Base-by-base conservation (phyloP, 78 protist species). In the Chrysochromulina parva region DNA sequence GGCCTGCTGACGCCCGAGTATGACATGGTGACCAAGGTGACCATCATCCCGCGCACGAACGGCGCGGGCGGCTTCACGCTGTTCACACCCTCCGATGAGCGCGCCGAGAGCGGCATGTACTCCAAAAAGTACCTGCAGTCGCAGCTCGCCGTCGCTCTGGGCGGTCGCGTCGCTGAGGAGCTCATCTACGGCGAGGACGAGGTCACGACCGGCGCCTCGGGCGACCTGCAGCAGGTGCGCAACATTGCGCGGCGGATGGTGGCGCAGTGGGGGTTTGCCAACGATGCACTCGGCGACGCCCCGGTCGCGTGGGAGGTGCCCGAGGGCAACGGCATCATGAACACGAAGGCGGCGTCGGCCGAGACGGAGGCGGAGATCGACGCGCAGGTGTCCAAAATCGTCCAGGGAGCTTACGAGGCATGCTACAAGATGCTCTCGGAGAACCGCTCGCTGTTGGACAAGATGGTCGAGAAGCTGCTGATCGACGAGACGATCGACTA, bases 31-130 rank as follows among this genome's bases (percentile, higher is more conserved):
- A 59, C 96, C 52, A 98, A 98, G 94, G 98, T 48, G 89, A 85
- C 57, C 13, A 38, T 78, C 47, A 22, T 78, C 28, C 86, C 86
- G 65, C 86, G 86, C 86, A 50, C 86, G 10, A 78, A 78, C 86
- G 86, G 86, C 62, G 98, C 97, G 1, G 96, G 97, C 0, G 99
- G 99, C 54, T 96, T 94, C 71, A 97, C 99, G 10, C 97, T 96
- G 94, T 96, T 97, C 91, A 95, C 97, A 65, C 99, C 99, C 9
- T 85, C 92, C 47, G 99, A 98, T 24, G 96, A 93, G 69, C 95
- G 94, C 87, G 80, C 96, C 22, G 93, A 94, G 88, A 74, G 97
- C 5, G 93, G 86, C 91, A 94, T 93, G 62, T 97, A 53, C 57
- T 69, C 60, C 94, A 84, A 86, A 52, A 59, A n/a, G 53, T 86